These are phyloP conservation scores for Gremmenia infestans DNA, from an alignment of 2,329 filamentous ascomycete species.

Conservation along the genomic window DNA sequence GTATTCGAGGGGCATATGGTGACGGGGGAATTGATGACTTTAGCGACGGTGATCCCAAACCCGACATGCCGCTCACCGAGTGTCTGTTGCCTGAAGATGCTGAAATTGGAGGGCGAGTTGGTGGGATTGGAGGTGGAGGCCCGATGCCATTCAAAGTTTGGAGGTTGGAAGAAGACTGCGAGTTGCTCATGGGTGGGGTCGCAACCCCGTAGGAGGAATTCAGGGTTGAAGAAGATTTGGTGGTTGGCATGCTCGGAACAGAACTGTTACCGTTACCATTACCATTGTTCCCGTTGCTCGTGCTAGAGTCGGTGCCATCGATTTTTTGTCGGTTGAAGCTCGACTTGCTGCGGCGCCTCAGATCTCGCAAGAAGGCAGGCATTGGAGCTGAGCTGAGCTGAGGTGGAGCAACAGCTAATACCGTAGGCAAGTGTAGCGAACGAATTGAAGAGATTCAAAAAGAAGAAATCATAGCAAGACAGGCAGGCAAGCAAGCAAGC, in stretches of 20 bases:
- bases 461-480: too few species aligned
- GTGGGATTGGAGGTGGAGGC: slow-evolving; percentile 36
- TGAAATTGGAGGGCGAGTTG: slow-evolving; percentile 41
- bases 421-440: too few species aligned
- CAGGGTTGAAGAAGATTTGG: slow-evolving; percentile 56
- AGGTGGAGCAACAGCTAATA: too few species aligned
- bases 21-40: slow-evolving; percentile 61
- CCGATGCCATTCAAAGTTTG: slow-evolving; percentile 49
- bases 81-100: slow-evolving; percentile 46
- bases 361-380: slow-evolving; percentile 66
- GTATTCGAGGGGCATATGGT: slow-evolving; percentile 72
- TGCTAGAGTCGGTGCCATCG: slow-evolving; percentile 70
- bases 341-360: slow-evolving; percentile 65
- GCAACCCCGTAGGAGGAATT: slow-evolving; percentile 56
- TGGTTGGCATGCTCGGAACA: slow-evolving; percentile 42
- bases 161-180: slow-evolving; percentile 58
- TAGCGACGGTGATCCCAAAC: slow-evolving; percentile 50
- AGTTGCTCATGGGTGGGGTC: slow-evolving; percentile 38
- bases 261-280: slow-evolving; percentile 48
- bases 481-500: too few species aligned
- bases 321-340: slow-evolving; percentile 46
- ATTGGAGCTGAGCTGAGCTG: slow-evolving; percentile 18
- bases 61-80: slow-evolving; percentile 61
- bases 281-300: slow-evolving; percentile 59
- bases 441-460: too few species aligned